Evolutionary conservation across 805 yeast genomes (phyloP).

Genomic region (Candida rishiriensis): DNA sequence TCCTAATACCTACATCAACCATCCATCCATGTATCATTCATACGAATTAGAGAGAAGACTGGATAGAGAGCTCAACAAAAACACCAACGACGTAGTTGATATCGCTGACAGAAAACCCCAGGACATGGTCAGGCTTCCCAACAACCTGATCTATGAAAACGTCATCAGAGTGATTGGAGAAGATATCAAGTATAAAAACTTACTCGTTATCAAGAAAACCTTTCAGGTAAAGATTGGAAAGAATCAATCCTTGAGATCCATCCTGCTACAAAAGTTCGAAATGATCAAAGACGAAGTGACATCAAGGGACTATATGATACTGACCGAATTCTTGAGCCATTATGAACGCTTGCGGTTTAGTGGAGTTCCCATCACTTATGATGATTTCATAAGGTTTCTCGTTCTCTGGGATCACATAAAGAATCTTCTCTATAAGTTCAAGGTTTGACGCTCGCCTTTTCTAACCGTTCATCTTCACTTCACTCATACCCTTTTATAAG

Average conservation of each 20-base stretch:
- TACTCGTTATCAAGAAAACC: conserved; percentile 15
- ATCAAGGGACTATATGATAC: conserved; percentile 6
- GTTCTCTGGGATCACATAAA: conserved; percentile 30
- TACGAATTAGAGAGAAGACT: conserved; percentile 4
- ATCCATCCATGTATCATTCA: conserved; percentile 43
- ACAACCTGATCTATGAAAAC: conserved; percentile 42
- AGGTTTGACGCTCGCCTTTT: not conserved
- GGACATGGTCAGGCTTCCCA: conserved; percentile 15
- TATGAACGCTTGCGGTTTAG: conserved; percentile 72
- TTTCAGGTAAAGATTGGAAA: conserved; percentile 17
- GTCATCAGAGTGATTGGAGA: conserved; percentile 58
- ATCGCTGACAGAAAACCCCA: not conserved
- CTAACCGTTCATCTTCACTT: too few species aligned
- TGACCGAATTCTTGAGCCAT: conserved; percentile 37
- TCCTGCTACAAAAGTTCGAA: conserved; percentile 27
- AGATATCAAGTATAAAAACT: conserved; percentile 43
- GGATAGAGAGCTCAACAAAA: conserved; percentile 1
- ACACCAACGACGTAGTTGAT: not conserved
- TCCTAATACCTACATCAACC: conserved; percentile 41
- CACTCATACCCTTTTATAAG: too few species aligned
- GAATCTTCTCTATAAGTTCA: conserved; percentile 10
- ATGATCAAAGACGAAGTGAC: conserved; percentile 5
- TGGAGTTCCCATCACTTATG: conserved; percentile 52
- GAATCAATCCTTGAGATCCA: conserved; percentile 20
- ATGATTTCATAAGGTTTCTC: conserved; percentile 59